A percentile compares a stretch with the other conserved stretches of the same genome.
Conservation (phyloP, 1,139 yeast species). For the Nakaseomyces delphensis region DNA sequence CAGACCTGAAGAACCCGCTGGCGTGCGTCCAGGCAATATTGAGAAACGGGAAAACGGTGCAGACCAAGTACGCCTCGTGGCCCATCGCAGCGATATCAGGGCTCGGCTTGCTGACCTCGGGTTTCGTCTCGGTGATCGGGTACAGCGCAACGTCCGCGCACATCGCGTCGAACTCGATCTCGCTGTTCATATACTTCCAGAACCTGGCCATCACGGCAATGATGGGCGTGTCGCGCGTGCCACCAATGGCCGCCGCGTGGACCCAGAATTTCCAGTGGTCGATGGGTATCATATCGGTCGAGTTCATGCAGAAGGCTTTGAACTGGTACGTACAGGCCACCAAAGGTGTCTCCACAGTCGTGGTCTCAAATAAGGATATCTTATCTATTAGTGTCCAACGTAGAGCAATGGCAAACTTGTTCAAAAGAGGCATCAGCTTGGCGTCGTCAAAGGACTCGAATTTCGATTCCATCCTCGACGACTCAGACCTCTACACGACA, state of each 20-base stretch:
- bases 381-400: constrained; percentile 76
- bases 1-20: constrained; percentile 36
- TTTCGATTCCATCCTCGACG: constrained; percentile 41
- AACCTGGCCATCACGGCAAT: constrained; percentile 84
- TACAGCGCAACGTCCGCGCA: constrained; percentile 93
- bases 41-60: constrained; percentile 87
- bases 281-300: constrained; percentile 72
- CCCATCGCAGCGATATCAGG: constrained; percentile 91
- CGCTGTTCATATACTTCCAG: constrained; percentile 89
- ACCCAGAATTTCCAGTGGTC: constrained; percentile 96
- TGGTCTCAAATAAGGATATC: constrained; percentile 47
- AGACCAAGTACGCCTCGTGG: constrained; percentile 92
- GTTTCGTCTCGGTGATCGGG: constrained; percentile 78
- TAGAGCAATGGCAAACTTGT: constrained; percentile 18
- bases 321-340: constrained; percentile 97
- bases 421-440: constrained; percentile 25
- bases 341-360: constrained; percentile 78
- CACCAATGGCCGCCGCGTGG: constrained; percentile 99
- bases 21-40: constrained; percentile 92
- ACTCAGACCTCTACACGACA: constrained; percentile 56
- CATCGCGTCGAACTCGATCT: constrained; percentile 90
- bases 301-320: constrained; percentile 79
- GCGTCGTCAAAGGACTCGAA: constrained; percentile 34
- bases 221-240: constrained; percentile 91
- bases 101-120: constrained; percentile 77